These are phyloP conservation scores for Plasmodium cynomolgi DNA, from an alignment of 169 alveolate genomes.

Conservation along the genomic window DNA sequence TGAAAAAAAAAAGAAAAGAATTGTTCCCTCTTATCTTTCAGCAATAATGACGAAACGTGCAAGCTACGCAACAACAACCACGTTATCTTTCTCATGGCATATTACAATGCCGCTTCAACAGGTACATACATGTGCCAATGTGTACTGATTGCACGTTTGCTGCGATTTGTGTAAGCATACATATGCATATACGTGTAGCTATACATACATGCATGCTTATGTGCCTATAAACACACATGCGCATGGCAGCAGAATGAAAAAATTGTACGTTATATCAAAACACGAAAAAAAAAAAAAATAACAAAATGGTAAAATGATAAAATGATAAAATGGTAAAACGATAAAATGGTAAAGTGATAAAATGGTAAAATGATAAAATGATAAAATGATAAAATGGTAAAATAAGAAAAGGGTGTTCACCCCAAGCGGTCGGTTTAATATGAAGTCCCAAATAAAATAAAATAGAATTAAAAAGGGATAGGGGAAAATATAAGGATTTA, in stretches of 20 bases:
- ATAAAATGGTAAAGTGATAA: background rate
- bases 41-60: background rate
- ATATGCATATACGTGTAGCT: background rate
- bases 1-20: background rate
- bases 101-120: background rate
- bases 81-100: background rate
- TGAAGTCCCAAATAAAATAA: background rate
- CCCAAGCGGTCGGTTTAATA: background rate
- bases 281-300: background rate
- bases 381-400: background rate
- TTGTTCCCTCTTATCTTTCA: background rate
- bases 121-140: background rate
- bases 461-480: background rate
- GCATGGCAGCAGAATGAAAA: constrained; percentile 5
- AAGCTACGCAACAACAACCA: background rate
- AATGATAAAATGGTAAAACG: background rate
- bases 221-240: background rate
- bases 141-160: background rate
- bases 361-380: background rate
- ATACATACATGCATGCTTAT: background rate
- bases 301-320: background rate
- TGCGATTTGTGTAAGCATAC: background rate
- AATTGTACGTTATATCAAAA: background rate
- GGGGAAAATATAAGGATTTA: background rate
- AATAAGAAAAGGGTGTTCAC: background rate